Evolutionary conservation across 768 basidiomycete species (phyloP).

Genomic region (Steccherinum ochraceum): DNA sequence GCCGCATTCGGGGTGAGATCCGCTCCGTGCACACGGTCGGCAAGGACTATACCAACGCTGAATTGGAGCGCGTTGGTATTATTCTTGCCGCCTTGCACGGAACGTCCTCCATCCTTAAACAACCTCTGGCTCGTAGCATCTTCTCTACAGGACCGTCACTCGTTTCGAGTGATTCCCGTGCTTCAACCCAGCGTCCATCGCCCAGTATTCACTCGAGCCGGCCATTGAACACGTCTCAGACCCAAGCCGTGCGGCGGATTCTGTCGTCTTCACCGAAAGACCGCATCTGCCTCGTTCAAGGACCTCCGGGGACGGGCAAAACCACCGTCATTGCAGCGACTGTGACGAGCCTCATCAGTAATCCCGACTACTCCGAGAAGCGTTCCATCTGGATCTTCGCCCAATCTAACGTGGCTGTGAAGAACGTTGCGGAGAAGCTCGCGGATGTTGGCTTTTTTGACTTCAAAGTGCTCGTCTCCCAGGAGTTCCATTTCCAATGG

Average conservation of each 20-base stretch:
- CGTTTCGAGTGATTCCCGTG: conserved; percentile 28
- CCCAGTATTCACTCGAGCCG: conserved; percentile 15
- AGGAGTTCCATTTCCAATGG: conserved; percentile 36
- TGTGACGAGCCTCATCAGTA: conserved; percentile 18
- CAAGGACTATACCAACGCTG: conserved; percentile 13
- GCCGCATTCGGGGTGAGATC: too few relatives aligned
- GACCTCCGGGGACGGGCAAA: conserved; percentile 37
- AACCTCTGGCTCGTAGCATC: conserved; percentile 32
- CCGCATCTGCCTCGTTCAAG: not conserved
- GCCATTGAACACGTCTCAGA: conserved; percentile 24
- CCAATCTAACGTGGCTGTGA: conserved; percentile 46
- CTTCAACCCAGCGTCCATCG: conserved; percentile 12
- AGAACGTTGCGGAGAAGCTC: conserved; percentile 46
- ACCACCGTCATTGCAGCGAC: conserved; percentile 34
- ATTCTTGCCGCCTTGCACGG: conserved; percentile 33
- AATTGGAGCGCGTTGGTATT: conserved; percentile 13
- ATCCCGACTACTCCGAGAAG: conserved; percentile 5
- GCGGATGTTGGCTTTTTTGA: conserved; percentile 21
- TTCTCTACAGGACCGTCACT: conserved; percentile 23
- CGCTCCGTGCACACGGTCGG: conserved; percentile 13
- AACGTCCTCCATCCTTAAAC: conserved; percentile 19
- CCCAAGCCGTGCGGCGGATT: conserved; percentile 19
- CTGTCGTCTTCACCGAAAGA: conserved; percentile 14
- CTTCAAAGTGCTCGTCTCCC: conserved; percentile 44
- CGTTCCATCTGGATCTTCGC: conserved; percentile 34